Conservation (phyloP, 495 filamentous ascomycete genomes). For the Penicillium soppii region DNA sequence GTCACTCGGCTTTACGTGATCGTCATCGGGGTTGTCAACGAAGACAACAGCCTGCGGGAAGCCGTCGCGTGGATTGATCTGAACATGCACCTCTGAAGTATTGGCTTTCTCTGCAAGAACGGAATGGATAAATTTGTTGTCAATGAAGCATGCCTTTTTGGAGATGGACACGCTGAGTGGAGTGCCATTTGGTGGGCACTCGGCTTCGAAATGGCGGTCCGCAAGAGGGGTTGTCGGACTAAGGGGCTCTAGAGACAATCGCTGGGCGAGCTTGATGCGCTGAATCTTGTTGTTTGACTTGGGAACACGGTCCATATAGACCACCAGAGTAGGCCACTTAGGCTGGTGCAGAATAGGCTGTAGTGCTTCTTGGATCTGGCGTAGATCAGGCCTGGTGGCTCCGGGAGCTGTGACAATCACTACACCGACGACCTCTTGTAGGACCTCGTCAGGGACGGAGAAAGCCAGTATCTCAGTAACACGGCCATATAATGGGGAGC, state of each 20-base stretch:
- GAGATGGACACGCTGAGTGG: constrained; percentile 24
- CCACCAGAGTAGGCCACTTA: constrained; percentile 41
- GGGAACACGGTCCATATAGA: constrained; percentile 44
- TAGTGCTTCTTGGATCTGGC: constrained; percentile 33
- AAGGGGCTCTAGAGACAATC: constrained; percentile 28
- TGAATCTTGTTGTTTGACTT: constrained; percentile 46
- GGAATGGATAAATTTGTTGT: constrained; percentile 4
- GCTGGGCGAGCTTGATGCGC: constrained; percentile 38
- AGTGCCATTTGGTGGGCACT: constrained; percentile 34
- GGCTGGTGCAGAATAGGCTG: constrained; percentile 33
- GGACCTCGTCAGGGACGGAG: constrained; percentile 39
- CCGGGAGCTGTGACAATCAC: constrained; percentile 35
- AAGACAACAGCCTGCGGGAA: constrained; percentile 19
- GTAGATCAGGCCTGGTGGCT: constrained; percentile 29
- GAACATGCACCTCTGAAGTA: constrained; percentile 5
- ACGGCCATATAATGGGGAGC: constrained; percentile 30
- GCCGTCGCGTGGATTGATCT: constrained; percentile 15
- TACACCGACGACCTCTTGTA: constrained; percentile 46
- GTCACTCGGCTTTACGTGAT: constrained; percentile 1
- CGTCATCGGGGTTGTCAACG: not conserved
- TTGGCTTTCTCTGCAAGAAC: not conserved
- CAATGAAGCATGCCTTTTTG: constrained; percentile 14
- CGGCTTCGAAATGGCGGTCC: constrained; percentile 33
- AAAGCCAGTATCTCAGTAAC: constrained; percentile 41
- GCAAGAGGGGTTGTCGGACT: constrained; percentile 26